Evolutionary conservation across 768 basidiomycete species (phyloP).

Genomic region (Myochromella boudieri): DNA sequence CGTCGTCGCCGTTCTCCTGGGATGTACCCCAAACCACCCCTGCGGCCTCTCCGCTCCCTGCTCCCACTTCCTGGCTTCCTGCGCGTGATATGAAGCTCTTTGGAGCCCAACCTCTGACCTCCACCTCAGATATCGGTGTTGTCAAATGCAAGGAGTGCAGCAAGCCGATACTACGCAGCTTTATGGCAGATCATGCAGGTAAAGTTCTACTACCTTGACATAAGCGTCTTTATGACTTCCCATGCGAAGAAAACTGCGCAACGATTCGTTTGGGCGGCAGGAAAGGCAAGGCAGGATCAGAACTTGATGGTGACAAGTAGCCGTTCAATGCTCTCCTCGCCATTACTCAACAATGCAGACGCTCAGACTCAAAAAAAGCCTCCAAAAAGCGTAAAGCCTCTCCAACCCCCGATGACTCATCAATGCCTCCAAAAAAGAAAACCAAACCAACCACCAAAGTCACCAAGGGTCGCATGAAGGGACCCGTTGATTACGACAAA

Average conservation of each 20-base stretch:
- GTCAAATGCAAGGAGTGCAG: slow-evolving; percentile 80
- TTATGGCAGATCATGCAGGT: slow-evolving; percentile 77
- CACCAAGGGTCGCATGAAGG: slow-evolving; percentile 77
- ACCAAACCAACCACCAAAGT: slow-evolving; percentile 64
- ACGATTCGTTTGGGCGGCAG: slow-evolving; percentile 52
- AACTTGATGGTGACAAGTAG: slow-evolving; percentile 34
- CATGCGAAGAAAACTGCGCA: slow-evolving; percentile 55
- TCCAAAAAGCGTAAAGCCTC: slow-evolving; percentile 81
- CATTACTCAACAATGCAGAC: slow-evolving; percentile 10
- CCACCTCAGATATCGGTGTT: slow-evolving; percentile 56
- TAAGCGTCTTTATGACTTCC: slow-evolving; percentile 4
- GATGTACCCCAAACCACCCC: slow-evolving; percentile 40
- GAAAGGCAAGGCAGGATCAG: slow-evolving; percentile 57
- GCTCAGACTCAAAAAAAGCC: slow-evolving; percentile 42
- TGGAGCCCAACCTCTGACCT: slow-evolving; percentile 72
- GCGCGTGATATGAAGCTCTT: slow-evolving; percentile 88
- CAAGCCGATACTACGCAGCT: slow-evolving; percentile 79
- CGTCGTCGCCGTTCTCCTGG: slow-evolving; percentile 65
- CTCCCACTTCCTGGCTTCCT: slow-evolving; percentile 83
- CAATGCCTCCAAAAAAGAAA: slow-evolving; percentile 77
- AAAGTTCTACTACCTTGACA: slow-evolving; percentile 1
- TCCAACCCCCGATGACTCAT: slow-evolving; percentile 63
- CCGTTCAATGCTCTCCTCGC: slow-evolving; percentile 6
- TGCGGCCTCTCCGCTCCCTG: slow-evolving; percentile 46
- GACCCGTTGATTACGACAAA: slow-evolving; percentile 86